These are phyloP conservation scores for Fusarium floridanum DNA, from an alignment of 2,329 filamentous ascomycete genomes.

Conservation along the genomic window DNA sequence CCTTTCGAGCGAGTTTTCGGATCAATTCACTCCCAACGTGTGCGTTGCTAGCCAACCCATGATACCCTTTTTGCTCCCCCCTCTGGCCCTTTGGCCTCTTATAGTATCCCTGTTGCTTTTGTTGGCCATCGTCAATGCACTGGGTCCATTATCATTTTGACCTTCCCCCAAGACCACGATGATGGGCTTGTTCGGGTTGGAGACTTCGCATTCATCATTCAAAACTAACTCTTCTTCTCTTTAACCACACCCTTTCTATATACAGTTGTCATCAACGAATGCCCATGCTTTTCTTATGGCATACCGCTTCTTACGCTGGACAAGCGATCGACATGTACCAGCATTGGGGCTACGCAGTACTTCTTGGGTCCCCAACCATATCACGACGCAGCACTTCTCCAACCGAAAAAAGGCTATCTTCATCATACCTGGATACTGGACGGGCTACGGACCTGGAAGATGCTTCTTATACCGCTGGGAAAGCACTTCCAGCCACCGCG, in stretches of 20 bases:
- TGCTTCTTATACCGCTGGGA: no score
- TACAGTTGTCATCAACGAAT: neutral
- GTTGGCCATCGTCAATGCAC: neutral
- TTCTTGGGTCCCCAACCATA: no score
- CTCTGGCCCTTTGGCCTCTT: neutral
- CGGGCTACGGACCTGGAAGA: no score
- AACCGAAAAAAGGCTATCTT: no score
- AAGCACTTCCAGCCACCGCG: no score
- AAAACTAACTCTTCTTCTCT: neutral
- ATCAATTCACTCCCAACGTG: neutral
- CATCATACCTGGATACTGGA: no score
- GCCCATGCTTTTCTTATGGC: neutral
- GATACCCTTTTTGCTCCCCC: neutral
- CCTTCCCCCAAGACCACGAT: neutral
- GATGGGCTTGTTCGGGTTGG: neutral
- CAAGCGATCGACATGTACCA: no score
- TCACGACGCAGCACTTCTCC: no score
- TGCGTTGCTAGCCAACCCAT: neutral
- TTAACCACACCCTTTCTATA: neutral
- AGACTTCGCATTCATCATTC: neutral
- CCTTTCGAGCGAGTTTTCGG: neutral
- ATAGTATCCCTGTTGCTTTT: neutral
- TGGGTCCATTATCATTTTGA: fast-evolving
- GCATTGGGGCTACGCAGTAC: no score
- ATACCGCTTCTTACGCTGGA: neutral